Evolutionary conservation across 345 rosid species (phyloP), one percentile per base, ranked within the genome.

Genomic region (Melaleuca quinquenervia): DNA sequence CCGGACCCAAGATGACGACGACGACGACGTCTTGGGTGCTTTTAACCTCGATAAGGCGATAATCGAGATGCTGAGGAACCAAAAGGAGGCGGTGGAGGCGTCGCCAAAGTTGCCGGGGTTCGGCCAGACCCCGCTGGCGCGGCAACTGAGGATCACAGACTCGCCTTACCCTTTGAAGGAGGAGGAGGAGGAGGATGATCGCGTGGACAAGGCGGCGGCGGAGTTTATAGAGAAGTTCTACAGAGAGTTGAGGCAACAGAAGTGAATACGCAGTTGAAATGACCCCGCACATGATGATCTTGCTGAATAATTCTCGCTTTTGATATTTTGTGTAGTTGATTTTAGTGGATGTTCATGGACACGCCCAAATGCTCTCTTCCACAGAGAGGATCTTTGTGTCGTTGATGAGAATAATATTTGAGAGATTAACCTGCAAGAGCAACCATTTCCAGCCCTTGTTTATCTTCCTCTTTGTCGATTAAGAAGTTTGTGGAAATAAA

Each of bases 141-240:
- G 98, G 88, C 96, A 91, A 87, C 89, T 96, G 86, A 92, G 98
- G 91, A 92, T 96, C 86, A 97, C 98, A 74, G 99, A 97, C 96
- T 96, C 99, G 12, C 99, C 98, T 32, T 97, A 92, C 74, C 99
- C 98, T 41, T 84, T 95, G 50, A 91, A 88, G 50, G 91, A 83
- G 82, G 98, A 93, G 62, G 92, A 86, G 78, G 96, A 87, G 20
- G 96, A 87, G 27, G 93, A 89, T 3, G 90, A 89, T 24, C 50
- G 52, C 52, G 98, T 95, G 18, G 96, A 97, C 84, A 90, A 92
- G 87, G 96, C 94, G 32, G 99, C 98, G 36, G 93, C 91, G 84
- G 98, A 97, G 91, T 97, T 97, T n/a, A 97, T 97, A 74, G 75
- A 90, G 89, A 96, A 83, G 85, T 97, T 97, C 87, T 95, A 97